Evolutionary conservation across 176 grass and related monocot species (phyloP).

Genomic region (Phyllostachys edulis): DNA sequence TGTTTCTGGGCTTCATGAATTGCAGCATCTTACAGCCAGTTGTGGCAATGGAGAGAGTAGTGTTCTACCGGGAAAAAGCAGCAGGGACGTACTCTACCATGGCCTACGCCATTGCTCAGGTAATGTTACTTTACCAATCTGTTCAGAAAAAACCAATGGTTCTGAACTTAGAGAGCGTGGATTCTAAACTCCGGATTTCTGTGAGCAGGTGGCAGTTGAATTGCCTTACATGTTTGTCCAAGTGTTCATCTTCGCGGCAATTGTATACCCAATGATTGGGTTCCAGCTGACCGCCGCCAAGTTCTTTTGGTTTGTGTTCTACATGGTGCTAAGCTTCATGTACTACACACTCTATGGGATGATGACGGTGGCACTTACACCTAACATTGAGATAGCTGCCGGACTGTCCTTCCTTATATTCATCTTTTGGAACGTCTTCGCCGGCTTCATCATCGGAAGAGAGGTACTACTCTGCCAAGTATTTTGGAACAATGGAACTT

Average conservation of each 20-base stretch:
- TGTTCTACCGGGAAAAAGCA: conserved; percentile 65
- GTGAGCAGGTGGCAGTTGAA: conserved; percentile 50
- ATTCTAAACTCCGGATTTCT: not conserved
- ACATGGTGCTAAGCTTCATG: conserved; percentile 64
- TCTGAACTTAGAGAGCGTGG: not conserved
- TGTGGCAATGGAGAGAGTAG: conserved; percentile 59
- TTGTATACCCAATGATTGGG: conserved; percentile 74
- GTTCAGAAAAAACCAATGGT: not conserved
- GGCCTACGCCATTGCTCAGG: conserved; percentile 70
- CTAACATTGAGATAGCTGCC: conserved; percentile 70
- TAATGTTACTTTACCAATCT: conserved; percentile 21
- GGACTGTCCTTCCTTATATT: conserved; percentile 65
- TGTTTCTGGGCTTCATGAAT: conserved; percentile 80
- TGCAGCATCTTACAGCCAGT: conserved; percentile 68
- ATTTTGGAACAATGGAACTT: not conserved
- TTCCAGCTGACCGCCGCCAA: conserved; percentile 47
- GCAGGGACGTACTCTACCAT: conserved; percentile 74
- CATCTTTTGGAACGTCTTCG: conserved; percentile 76
- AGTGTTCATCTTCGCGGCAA: conserved; percentile 46
- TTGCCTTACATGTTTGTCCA: conserved; percentile 69
- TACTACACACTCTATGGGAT: conserved; percentile 76
- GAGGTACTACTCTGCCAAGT: conserved; percentile 37
- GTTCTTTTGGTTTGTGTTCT: conserved; percentile 67
- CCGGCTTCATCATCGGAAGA: conserved; percentile 64
- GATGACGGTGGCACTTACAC: conserved; percentile 76